Evolutionary conservation across 345 rosid genomes (phyloP), one percentile per base, ranked within the genome.

Genomic region (Citrus mangshanensis): DNA sequence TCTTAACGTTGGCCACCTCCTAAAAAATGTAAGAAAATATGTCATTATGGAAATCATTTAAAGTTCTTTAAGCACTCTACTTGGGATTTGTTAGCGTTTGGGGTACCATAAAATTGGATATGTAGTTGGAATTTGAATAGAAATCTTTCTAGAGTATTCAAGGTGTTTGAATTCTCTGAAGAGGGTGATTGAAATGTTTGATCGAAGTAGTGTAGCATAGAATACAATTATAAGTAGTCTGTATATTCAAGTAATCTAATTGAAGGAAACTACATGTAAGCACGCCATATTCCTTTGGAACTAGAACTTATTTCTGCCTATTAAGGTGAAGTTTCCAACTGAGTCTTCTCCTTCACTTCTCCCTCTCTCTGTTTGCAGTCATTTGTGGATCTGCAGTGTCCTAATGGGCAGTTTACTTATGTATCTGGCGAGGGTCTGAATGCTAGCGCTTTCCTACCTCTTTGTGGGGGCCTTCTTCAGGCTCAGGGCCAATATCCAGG

Each of bases 401-500:
- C 97, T 64, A 93, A 93, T 89, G 98, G 99, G 51, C 96, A 95
- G 77, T 75, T 92, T 28, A 93, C 99, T 3, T 93, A 95, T 78
- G 93, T 92, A 67, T 86, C 97, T 72, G 99, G 98, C 10, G 98
- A 95, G 85, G 98, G 99, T 73, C 77, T 95, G 66, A 92, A 97
- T 18, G 92, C 95, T 46, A 95, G 98, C 84, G 98, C 95, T 80
- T 93, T 93, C 81, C 70, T 91, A 69, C 99, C 98, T 42, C 69
- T 95, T 24, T 87, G 89, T 51, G 98, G 97, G 0, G 97, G 98
- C 68, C 95, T 95, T 85, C 97, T 95, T 81, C 98, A 95, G 90
- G 98, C 94, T 2, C 93, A 95, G 80, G 99, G 99, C 80, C 97
- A 91, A 89, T 92, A 91, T 89, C 99, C 99, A 10, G 99, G 99